Conservation (phyloP, 2,329 filamentous ascomycete genomes). For the Microdochium paspali region DNA sequence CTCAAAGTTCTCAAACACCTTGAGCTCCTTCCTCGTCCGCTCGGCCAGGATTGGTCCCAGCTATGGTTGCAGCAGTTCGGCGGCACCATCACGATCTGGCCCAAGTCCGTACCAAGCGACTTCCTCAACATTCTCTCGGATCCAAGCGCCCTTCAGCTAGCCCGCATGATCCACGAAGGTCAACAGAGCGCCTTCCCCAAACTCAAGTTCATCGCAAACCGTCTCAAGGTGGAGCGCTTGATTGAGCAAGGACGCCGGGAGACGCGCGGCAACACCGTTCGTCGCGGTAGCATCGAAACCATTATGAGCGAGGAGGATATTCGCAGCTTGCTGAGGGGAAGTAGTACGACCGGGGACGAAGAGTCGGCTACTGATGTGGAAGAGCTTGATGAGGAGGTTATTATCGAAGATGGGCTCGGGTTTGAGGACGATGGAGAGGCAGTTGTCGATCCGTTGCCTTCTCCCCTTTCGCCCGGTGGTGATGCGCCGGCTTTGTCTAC, state of each 20-base stretch:
- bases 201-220: conserved; percentile 81
- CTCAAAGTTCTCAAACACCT: conserved; percentile 88
- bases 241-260: conserved; percentile 50
- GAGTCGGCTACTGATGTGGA: conserved; percentile 12
- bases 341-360: conserved; percentile 5
- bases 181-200: conserved; percentile 87
- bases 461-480: no score
- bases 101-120: conserved; percentile 68
- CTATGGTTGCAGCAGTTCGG: conserved; percentile 94
- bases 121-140: conserved; percentile 82
- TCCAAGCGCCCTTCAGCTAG: conserved; percentile 64
- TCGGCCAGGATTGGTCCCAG: conserved; percentile 95
- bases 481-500: no score
- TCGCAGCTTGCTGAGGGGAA: conserved; percentile 32
- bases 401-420: conserved; percentile 10
- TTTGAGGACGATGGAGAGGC: conserved; percentile 13
- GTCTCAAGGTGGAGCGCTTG: conserved; percentile 70
- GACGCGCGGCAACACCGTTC: conserved; percentile 36
- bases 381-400: conserved; percentile 15
- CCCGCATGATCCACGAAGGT: conserved; percentile 82
- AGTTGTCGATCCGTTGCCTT: conserved; percentile 4
- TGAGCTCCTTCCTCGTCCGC: conserved; percentile 77
- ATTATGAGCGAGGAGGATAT: conserved; percentile 54
- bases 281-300: conserved; percentile 46
- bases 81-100: conserved; percentile 95